Base-by-base conservation (phyloP, 768 basidiomycete genomes). In the Xerocomus potaroensis region DNA sequence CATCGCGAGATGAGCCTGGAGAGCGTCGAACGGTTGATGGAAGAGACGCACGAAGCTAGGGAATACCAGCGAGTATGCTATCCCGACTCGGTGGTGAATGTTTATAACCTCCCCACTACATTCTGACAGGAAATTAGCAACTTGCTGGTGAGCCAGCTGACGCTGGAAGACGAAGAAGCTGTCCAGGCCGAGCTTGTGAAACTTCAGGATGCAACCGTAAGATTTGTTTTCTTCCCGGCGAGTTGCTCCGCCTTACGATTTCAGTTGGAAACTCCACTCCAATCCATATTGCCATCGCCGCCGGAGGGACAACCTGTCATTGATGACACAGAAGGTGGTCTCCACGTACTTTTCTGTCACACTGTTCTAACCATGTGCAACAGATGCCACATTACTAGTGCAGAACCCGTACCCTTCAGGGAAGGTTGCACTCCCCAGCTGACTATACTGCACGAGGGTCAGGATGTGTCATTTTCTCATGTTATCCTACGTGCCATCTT, bases 1-100 rank as follows among this genome's bases (percentile, higher is more conserved):
- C 93, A 99, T 66, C 84, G 84, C 57, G 92, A 98, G 66, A 83
- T 99, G 81, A 91, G 83, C 56, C 58, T 92, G 8, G 92, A 96
- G 65, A 83, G 74, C 49, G 94, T 97, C n/a, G 95, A 98, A 76
- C 88, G 81, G 61, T 71, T 98, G 42, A 76, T 99, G 72, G 91
- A 87, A 54, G 91, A 96, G 68, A 96, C 94, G 0, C 79, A 80
- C 4, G 95, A 98, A 60, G 96, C 92, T 11, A 78, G 87, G 54
- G 92, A 84, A 50, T 97, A 97, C 65, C 92, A 99, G 61, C 72
- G 76, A 62, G 95, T 92, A 50, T 32, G 78, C 65, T 11, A 12
- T 38, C 54, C 49, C 21, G 15, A 27, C 16, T n/a, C n/a, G 4
- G 24, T 6, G 14, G 29, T 12, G 6, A 33, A 8, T 11, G 31